Conservation (phyloP, 768 basidiomycete species). For the Amyloporia xantha region DNA sequence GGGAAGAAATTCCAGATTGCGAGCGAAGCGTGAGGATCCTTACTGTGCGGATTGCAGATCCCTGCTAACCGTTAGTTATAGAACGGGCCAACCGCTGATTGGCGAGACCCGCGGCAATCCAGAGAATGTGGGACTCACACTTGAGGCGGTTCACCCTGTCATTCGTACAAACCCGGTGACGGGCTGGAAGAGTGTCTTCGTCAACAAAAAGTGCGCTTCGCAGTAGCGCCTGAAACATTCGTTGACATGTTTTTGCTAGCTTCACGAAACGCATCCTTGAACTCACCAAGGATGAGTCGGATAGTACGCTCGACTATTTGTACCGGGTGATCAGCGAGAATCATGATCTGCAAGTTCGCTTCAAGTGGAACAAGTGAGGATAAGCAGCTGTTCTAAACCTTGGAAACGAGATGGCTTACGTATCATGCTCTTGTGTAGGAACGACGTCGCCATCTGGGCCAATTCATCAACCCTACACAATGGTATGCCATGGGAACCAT, state of each 20-base stretch:
- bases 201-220: slow-evolving; percentile 33
- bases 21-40: slow-evolving; percentile 8
- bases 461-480: slow-evolving; percentile 47
- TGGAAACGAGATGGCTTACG: not conserved
- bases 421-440: slow-evolving; percentile 9
- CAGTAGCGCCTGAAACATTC: not conserved
- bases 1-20: slow-evolving; percentile 34
- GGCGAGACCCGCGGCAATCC: slow-evolving; percentile 45
- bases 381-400: not conserved
- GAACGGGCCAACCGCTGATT: slow-evolving; percentile 24
- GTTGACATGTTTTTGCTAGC: slow-evolving; percentile 18
- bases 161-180: slow-evolving; percentile 55
- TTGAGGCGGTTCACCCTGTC: slow-evolving; percentile 49
- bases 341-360: slow-evolving; percentile 52
- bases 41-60: not conserved
- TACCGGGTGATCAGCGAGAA: slow-evolving; percentile 45
- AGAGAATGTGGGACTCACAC: slow-evolving; percentile 40
- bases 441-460: slow-evolving; percentile 58
- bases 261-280: slow-evolving; percentile 53
- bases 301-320: slow-evolving; percentile 42
- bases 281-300: slow-evolving; percentile 47
- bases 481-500: slow-evolving; percentile 15
- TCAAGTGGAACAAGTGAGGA: slow-evolving; percentile 35
- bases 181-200: slow-evolving; percentile 50
- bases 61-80: slow-evolving; percentile 16